Base-by-base conservation (phyloP, 2,329 filamentous ascomycete species). In the Leptographium radiaticola region DNA sequence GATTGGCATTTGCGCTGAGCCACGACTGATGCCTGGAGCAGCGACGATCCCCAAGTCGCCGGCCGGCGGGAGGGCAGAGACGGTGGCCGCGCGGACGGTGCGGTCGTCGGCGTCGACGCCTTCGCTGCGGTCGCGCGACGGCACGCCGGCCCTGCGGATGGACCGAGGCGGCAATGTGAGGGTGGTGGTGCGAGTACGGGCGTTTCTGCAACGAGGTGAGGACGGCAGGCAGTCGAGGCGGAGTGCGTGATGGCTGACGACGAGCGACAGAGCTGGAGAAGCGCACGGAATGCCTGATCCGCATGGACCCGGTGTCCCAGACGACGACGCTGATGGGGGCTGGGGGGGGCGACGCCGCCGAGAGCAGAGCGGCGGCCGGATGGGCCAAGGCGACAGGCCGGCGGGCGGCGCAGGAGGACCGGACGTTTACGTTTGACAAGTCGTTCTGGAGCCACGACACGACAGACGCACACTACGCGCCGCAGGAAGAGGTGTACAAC, bases 391-490 rank as follows among this genome's bases (percentile, higher is more conserved):
- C 56, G 8, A 52, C 52, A 18, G 49, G 49, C 13, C 56, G 58
- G 9, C 50, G 51, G 18, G 59, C 59, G 42, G 53, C 55, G 45
- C 56, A 59, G 16, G 59, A 60, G n/a, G 57, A 59, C 55, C 57
- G 59, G 30, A 44, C 8, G 76, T 98, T 98, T 68, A 91, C 91
- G 49, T 98, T 96, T 70, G 93, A 98, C 72, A 84, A 84, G 64
- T 96, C 89, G 52, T 98, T 98, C 72, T 98, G 93, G 93, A 97
- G 91, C 52, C 98, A 97, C 70, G 82, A 90, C 71, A 86, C 86
- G 63, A 77, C 76, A 48, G 89, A 89, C 61, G 70, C 80, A 1
- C 84, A 87, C 68, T 98, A 90, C 68, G 91, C 93, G 46, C 89
- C 87, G 18, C 93, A 98, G 67, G 86, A 91, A 56, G 80, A 93